Conservation (phyloP, 306 rosid genomes). For the Neltuma alba region DNA sequence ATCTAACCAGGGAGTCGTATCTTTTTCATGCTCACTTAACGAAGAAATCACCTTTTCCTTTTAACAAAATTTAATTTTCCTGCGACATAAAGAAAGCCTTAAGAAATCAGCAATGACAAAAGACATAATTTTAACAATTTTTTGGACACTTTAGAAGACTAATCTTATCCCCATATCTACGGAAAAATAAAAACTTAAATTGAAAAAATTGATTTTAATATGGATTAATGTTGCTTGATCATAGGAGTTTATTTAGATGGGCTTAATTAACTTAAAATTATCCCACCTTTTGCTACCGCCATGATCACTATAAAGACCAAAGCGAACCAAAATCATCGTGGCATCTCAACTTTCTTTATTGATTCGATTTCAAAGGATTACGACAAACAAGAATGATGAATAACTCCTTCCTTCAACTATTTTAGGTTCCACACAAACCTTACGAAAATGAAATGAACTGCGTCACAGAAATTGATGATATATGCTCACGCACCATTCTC, state of each 20-base stretch:
- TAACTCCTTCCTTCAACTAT: background rate
- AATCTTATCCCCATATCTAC: background rate
- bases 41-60: no score
- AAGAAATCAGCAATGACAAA: no score
- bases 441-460: background rate
- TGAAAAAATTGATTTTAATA: no score
- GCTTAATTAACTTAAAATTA: background rate
- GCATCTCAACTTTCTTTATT: background rate
- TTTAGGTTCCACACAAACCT: background rate
- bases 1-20: background rate
- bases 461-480: no score
- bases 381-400: background rate
- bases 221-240: background rate
- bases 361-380: background rate
- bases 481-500: no score
- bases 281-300: background rate
- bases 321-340: background rate
- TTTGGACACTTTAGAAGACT: background rate
- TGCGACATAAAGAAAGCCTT: no score
- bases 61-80: no score
- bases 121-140: background rate
- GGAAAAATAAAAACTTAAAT: background rate
- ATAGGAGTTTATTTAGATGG: background rate
- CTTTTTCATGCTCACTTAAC: background rate
- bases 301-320: background rate